Conservation (phyloP, 1,284 basidiomycete species). For the Cerioporus squamosus region DNA sequence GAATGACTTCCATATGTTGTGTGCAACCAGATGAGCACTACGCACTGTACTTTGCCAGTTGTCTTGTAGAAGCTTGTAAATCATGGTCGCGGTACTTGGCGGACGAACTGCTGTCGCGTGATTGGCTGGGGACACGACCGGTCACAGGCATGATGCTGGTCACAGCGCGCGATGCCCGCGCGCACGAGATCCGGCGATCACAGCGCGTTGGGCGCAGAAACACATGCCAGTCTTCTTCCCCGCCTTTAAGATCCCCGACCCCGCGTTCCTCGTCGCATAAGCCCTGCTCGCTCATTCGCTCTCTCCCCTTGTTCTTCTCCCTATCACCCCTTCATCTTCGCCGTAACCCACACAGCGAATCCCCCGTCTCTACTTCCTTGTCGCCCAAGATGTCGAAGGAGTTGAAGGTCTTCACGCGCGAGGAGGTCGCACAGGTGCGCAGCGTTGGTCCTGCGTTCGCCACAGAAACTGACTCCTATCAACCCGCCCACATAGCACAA, state of each 20-base stretch:
- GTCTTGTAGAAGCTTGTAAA: too few relatives aligned
- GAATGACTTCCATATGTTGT: too few relatives aligned
- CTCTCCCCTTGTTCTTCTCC: slow-evolving; percentile 13
- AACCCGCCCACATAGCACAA: slow-evolving; percentile 52
- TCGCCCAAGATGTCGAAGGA: slow-evolving; percentile 43
- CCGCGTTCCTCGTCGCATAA: slow-evolving; percentile 1
- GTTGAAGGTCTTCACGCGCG: slow-evolving; percentile 50
- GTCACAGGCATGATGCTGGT: slow-evolving; percentile 11
- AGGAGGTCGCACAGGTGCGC: slow-evolving; percentile 60
- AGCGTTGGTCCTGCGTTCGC: not conserved
- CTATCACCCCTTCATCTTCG: not conserved
- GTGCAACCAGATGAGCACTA: too few relatives aligned
- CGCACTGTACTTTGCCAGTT: too few relatives aligned
- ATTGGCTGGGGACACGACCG: slow-evolving; percentile 15
- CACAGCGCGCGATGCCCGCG: not conserved
- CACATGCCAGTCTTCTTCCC: slow-evolving; percentile 17
- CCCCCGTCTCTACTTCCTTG: too few relatives aligned
- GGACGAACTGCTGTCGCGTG: not conserved
- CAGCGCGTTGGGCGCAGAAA: slow-evolving; percentile 9
- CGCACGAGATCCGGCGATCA: slow-evolving; percentile 19
- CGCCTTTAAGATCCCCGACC: slow-evolving; percentile 3
- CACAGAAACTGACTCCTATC: not conserved
- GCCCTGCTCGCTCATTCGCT: slow-evolving; percentile 11
- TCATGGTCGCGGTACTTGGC: not conserved
- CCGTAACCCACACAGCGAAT: not conserved